These are phyloP conservation scores for Candida bentonensis DNA, from an alignment of 805 yeast genomes.

Conservation along the genomic window DNA sequence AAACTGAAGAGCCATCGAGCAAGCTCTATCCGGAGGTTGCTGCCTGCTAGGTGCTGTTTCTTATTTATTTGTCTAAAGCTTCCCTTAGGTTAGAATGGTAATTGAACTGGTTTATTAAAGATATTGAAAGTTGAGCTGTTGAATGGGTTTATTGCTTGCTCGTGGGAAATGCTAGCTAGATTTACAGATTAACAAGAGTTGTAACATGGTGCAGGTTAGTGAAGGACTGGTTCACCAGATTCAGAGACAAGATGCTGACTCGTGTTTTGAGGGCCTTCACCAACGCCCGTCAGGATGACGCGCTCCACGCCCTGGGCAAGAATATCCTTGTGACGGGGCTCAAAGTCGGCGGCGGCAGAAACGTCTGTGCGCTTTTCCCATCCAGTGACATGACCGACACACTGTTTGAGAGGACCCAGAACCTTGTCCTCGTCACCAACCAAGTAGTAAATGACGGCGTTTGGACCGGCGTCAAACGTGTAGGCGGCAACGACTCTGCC, in stretches of 20 bases:
- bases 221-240: not conserved
- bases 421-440: slow-evolving; percentile 59
- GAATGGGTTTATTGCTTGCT: not conserved
- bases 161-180: not conserved
- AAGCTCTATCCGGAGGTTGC: not conserved
- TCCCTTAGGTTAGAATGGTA: not conserved
- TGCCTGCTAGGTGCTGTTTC: not conserved
- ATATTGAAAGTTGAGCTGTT: too few relatives aligned
- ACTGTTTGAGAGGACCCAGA: slow-evolving; percentile 51
- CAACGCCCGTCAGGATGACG: slow-evolving; percentile 74
- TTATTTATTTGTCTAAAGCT: not conserved
- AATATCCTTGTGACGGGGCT: slow-evolving; percentile 30
- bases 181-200: too few relatives aligned
- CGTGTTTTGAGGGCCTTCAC: slow-evolving; percentile 69
- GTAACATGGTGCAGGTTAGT: too few relatives aligned
- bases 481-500: slow-evolving; percentile 74
- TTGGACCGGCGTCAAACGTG: slow-evolving; percentile 98
- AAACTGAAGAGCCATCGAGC: not conserved
- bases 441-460: slow-evolving; percentile 87
- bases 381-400: slow-evolving; percentile 48
- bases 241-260: slow-evolving; percentile 8
- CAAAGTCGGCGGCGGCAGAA: slow-evolving; percentile 15
- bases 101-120: too few relatives aligned
- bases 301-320: slow-evolving; percentile 62
- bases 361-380: slow-evolving; percentile 38